Percentiles rank a stretch among this genome's conserved stretches.
These are phyloP conservation scores for Phoma sp. DNA, from an alignment of 2,329 filamentous ascomycete species.

Conservation along the genomic window DNA sequence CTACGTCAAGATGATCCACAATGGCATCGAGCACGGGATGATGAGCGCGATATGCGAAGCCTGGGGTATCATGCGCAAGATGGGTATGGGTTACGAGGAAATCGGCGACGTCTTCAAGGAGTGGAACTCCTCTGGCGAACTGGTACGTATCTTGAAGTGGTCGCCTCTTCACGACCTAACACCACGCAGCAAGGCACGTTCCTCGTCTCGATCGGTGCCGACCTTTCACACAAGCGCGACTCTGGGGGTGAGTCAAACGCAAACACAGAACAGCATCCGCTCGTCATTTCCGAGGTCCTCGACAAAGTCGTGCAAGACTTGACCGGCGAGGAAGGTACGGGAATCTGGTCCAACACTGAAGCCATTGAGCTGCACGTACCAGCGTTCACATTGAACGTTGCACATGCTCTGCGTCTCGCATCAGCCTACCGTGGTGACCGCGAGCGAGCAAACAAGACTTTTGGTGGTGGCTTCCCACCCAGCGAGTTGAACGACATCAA, in stretches of 20 bases:
- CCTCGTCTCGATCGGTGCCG: slow-evolving; percentile 66
- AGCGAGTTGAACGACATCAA: slow-evolving; percentile 39
- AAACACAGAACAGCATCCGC: slow-evolving; percentile 37
- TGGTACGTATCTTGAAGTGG: slow-evolving; percentile 47
- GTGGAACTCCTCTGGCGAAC: slow-evolving; percentile 66
- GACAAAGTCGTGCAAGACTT: slow-evolving; percentile 77
- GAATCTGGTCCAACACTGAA: slow-evolving; percentile 69
- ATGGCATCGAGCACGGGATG: slow-evolving; percentile 77
- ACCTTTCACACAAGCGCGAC: slow-evolving; percentile 64
- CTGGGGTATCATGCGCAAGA: slow-evolving; percentile 66
- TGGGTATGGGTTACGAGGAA: slow-evolving; percentile 66
- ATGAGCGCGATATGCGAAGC: slow-evolving; percentile 69
- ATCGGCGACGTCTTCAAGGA: slow-evolving; percentile 64
- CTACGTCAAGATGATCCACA: slow-evolving; percentile 79
- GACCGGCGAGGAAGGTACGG: slow-evolving; percentile 70
- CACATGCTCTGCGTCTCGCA: slow-evolving; percentile 68
- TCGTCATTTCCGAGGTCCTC: slow-evolving; percentile 66
- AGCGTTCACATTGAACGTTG: slow-evolving; percentile 66
- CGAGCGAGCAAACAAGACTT: slow-evolving; percentile 57
- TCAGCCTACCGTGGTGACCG: slow-evolving; percentile 67
- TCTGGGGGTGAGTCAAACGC: slow-evolving; percentile 18
- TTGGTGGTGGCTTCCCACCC: slow-evolving; percentile 51
- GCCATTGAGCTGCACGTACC: slow-evolving; percentile 67
- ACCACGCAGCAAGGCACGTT: slow-evolving; percentile 59
- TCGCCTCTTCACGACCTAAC: not conserved